Conservation (phyloP, 2,329 filamentous ascomycete species). For the Botrytis fragariae region DNA sequence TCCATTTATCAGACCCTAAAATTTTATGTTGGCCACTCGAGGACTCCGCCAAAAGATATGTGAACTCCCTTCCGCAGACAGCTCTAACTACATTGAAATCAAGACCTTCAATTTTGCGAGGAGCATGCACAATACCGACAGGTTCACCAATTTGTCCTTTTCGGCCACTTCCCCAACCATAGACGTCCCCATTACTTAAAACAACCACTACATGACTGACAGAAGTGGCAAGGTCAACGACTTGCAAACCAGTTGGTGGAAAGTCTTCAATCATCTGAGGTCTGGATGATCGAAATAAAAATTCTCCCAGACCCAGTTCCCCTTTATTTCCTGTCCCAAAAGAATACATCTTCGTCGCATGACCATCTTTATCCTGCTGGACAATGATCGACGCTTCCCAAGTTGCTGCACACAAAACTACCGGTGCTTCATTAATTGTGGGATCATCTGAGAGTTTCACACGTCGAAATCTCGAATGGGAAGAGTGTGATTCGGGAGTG, state of each 20-base stretch:
- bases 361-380: constrained; percentile 44
- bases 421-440: constrained; percentile 32
- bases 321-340: constrained; percentile 68
- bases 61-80: constrained; percentile 83
- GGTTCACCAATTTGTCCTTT: constrained; percentile 78
- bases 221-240: constrained; percentile 67
- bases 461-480: constrained; percentile 26
- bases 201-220: constrained; percentile 77
- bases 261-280: constrained; percentile 58
- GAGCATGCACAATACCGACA: constrained; percentile 52
- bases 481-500: constrained; percentile 14
- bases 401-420: constrained; percentile 61
- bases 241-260: constrained; percentile 55
- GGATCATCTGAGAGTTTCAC: constrained; percentile 26
- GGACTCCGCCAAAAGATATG: constrained; percentile 62
- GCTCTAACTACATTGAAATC: constrained; percentile 64
- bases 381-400: constrained; percentile 74
- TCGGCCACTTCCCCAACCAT: constrained; percentile 84
- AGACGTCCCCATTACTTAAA: constrained; percentile 71
- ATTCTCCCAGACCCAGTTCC: constrained; percentile 64
- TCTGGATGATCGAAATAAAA: constrained; percentile 49
- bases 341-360: constrained; percentile 53
- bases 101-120: constrained; percentile 57
- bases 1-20: constrained; percentile 75
- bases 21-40: constrained; percentile 60